phyloP scores from a whole-genome alignment of 768 basidiomycete genomes.

The Kwoniella europaea region DNA sequence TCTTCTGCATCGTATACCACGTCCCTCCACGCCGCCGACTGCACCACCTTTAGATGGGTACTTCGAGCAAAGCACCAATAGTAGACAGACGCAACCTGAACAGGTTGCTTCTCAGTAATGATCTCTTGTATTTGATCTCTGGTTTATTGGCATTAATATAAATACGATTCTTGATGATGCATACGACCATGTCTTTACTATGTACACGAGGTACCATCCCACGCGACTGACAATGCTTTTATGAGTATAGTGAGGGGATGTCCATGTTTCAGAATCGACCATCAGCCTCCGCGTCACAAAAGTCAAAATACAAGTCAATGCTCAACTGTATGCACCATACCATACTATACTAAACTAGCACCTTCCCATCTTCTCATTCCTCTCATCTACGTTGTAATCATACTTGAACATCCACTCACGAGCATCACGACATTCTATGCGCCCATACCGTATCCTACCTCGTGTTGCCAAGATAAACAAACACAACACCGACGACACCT shows the following conservation, averaged over 20 bases:
- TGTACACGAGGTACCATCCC: neutral
- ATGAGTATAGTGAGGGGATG: neutral
- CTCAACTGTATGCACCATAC: neutral
- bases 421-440: neutral
- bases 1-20: conserved; percentile 88
- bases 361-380: neutral
- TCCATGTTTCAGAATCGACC: conserved; percentile 13
- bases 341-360: neutral
- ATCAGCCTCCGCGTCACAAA: conserved; percentile 3
- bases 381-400: neutral
- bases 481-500: neutral
- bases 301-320: neutral
- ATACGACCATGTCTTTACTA: neutral
- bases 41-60: conserved; percentile 3
- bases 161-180: neutral
- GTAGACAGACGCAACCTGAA: neutral
- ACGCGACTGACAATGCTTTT: conserved; percentile 1
- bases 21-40: conserved; percentile 60
- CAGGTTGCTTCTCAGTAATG: neutral
- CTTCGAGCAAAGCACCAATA: conserved; percentile 1
- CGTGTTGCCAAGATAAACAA: neutral
- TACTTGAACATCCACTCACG: neutral
- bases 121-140: neutral
- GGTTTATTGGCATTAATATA: neutral
- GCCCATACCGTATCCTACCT: neutral